Conservation (phyloP, 2,329 filamentous ascomycete species). For the Alternaria consortialis region DNA sequence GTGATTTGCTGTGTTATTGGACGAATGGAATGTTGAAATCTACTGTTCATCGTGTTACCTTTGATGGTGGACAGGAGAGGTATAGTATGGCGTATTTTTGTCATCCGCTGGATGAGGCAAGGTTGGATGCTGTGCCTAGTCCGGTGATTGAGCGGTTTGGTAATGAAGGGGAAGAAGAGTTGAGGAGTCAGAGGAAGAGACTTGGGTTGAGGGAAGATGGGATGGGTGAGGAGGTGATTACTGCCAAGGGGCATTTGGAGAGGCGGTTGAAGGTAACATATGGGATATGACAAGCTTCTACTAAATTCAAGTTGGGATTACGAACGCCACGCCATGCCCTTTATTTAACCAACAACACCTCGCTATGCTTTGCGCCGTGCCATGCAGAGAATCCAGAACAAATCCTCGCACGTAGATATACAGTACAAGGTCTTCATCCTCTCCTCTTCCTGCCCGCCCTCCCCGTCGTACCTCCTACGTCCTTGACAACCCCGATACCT, state of each 20-base stretch:
- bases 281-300: conserved; percentile 43
- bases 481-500: conserved; percentile 46
- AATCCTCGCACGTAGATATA: neutral
- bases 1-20: conserved; percentile 82
- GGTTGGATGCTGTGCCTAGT: conserved; percentile 65
- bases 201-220: conserved; percentile 53
- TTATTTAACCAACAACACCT: conserved; percentile 15
- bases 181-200: conserved; percentile 52
- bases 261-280: conserved; percentile 67
- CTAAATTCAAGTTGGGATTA: neutral
- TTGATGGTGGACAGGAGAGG: conserved; percentile 60
- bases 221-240: conserved; percentile 56
- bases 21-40: conserved; percentile 86
- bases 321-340: conserved; percentile 8
- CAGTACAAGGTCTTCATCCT: conserved; percentile 17
- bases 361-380: conserved; percentile 22
- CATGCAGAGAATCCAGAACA: conserved; percentile 11
- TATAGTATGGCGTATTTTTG: conserved; percentile 71
- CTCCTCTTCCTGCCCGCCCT: conserved; percentile 40
- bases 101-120: conserved; percentile 65
- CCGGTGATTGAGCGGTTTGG: conserved; percentile 56
- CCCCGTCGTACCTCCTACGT: conserved; percentile 36
- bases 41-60: conserved; percentile 89
- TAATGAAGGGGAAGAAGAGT: conserved; percentile 38
- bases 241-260: conserved; percentile 67